These are phyloP conservation scores for Sarocladium kiliense DNA, from an alignment of 2,329 filamentous ascomycete species.

Conservation along the genomic window DNA sequence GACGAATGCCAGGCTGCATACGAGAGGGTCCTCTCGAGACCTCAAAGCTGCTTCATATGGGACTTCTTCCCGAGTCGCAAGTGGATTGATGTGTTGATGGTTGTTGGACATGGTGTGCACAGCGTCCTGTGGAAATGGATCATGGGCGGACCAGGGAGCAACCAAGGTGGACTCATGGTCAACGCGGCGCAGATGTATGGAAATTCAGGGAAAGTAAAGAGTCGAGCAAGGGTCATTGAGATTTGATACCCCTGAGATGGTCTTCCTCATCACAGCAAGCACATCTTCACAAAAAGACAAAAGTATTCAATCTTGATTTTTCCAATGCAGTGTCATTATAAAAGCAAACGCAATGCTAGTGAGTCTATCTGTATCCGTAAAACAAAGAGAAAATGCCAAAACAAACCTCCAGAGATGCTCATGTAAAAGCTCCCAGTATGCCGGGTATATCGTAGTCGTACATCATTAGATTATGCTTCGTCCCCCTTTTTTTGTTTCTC, in stretches of 20 bases:
- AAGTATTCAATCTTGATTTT: too few relatives aligned
- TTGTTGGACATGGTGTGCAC: constrained; percentile 40
- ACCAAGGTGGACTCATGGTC: constrained; percentile 46
- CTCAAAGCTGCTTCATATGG: constrained; percentile 34
- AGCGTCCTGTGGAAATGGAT: constrained; percentile 51
- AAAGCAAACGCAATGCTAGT: not conserved
- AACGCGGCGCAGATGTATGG: constrained; percentile 54
- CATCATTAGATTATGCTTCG: not conserved
- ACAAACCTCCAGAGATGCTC: not conserved
- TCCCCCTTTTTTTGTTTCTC: not conserved
- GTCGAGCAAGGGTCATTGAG: constrained; percentile 30
- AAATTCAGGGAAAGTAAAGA: constrained; percentile 43
- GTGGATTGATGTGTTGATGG: constrained; percentile 41
- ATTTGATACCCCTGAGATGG: constrained; percentile 18
- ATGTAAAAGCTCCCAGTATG: not conserved
- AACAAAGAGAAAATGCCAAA: not conserved
- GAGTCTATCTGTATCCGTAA: not conserved
- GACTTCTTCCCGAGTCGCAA: constrained; percentile 40
- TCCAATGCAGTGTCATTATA: not conserved
- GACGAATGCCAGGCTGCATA: constrained; percentile 68
- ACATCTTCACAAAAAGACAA: too few relatives aligned
- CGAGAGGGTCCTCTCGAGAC: constrained; percentile 54
- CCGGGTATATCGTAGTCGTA: constrained; percentile 1
- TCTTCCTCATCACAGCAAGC: too few relatives aligned
- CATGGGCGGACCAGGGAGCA: constrained; percentile 47